Evolutionary conservation across 768 basidiomycete species (phyloP).

Genomic region (Tylopilus intermedius): DNA sequence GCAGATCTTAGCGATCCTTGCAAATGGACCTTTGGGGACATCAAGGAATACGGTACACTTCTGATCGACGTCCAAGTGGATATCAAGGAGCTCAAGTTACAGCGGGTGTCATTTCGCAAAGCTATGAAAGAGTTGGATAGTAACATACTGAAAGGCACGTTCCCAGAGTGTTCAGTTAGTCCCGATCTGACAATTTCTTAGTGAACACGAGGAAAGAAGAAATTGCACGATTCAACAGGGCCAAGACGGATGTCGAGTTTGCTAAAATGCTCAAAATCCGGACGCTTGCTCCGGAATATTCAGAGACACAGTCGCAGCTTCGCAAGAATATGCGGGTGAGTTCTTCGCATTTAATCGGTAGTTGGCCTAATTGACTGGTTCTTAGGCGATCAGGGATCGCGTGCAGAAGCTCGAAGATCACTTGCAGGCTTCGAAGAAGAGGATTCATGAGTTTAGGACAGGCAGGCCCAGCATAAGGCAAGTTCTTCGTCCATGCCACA

Average conservation of each 20-base stretch:
- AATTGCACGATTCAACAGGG: slow-evolving; percentile 71
- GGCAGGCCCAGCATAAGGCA: slow-evolving; percentile 63
- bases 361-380: slow-evolving; percentile 6
- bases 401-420: slow-evolving; percentile 77
- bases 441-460: slow-evolving; percentile 53
- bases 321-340: slow-evolving; percentile 67
- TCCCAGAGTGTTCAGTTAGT: background rate
- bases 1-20: slow-evolving; percentile 42
- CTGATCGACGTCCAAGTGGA: slow-evolving; percentile 42
- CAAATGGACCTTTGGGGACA: slow-evolving; percentile 55
- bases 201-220: slow-evolving; percentile 82
- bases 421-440: slow-evolving; percentile 65
- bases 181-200: slow-evolving; percentile 27
- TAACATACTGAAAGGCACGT: slow-evolving; percentile 61
- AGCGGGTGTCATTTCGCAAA: slow-evolving; percentile 38
- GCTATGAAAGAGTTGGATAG: slow-evolving; percentile 55
- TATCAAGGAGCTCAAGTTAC: slow-evolving; percentile 43
- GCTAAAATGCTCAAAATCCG: slow-evolving; percentile 66
- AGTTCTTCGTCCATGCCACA: slow-evolving; percentile 17
- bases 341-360: slow-evolving; percentile 3
- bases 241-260: slow-evolving; percentile 75
- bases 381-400: slow-evolving; percentile 63
- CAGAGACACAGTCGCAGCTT: slow-evolving; percentile 75
- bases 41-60: slow-evolving; percentile 43
- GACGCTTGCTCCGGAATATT: slow-evolving; percentile 84